Base-by-base conservation (phyloP, 257 asterid species). In the Vinca minor region DNA sequence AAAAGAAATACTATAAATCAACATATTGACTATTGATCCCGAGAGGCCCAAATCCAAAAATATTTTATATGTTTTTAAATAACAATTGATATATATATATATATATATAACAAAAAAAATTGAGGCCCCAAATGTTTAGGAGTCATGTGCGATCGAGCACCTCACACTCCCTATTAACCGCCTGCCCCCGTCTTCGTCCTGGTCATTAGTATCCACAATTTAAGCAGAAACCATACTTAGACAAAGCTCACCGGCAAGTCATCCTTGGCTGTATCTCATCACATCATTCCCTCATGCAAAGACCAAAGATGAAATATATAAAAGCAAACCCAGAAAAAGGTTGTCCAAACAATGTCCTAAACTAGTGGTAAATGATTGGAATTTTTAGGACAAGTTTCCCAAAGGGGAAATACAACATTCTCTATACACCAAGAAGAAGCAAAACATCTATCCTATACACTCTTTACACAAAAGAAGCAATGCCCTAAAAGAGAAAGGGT, bases 191-290 rank as follows among this genome's bases (percentile, higher is more conserved):
- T n/a, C n/a, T n/a, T n/a, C n/a, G n/a, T n/a, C n/a, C n/a, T n/a
- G n/a, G n/a, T n/a, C n/a, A n/a, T n/a, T n/a, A n/a, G n/a, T n/a
- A n/a, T n/a, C n/a, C n/a, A n/a, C n/a, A n/a, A n/a, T n/a, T n/a
- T n/a, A 34, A 34, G 38, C 52, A 42, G 53, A 2, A 63, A 41
- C 46, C 38, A 14, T 49, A 11, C 35, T 36, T 12, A 48, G 52
- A 53, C 25, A 64, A 50, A n/a, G 64, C 26, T 71, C 35, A 50
- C 85, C 95, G 96, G 95, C 96, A 86, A 86, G 96, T 89, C 96
- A 89, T 89, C 93, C 96, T 86, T 89, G 96, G 96, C 96, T 89
- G 76, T 70, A 75, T 69, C 76, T 69, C 77, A 8, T 62, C 23
- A 66, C 88, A 88, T 77, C 74, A 42, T 78, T 70, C 60, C 73